A percentile compares a stretch with the other conserved stretches of the same genome.
Evolutionary conservation across 352 stramenopile species (phyloP).

Genomic region (Phytophthora chlamydospora): DNA sequence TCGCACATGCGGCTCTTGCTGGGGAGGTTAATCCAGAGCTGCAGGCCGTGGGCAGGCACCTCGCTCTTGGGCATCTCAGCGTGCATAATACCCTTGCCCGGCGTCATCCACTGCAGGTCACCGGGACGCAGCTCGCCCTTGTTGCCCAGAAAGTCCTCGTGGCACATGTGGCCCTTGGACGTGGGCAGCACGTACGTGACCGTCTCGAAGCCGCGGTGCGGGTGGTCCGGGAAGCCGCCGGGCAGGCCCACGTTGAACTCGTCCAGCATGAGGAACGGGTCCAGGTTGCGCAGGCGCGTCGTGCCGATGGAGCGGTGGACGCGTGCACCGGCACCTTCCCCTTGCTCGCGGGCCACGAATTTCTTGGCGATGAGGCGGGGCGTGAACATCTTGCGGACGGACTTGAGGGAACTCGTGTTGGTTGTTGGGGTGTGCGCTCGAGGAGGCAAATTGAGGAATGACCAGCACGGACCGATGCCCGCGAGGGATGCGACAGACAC

Average conservation of each 20-base stretch:
- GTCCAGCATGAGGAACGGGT: slow-evolving; percentile 63
- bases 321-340: slow-evolving; percentile 42
- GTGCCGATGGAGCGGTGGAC: slow-evolving; percentile 51
- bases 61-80: slow-evolving; percentile 51
- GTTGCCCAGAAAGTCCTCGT: slow-evolving; percentile 82
- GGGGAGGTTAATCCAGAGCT: slow-evolving; percentile 65
- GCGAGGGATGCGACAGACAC: background rate
- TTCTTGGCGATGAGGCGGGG: slow-evolving; percentile 34
- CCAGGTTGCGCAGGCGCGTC: slow-evolving; percentile 35
- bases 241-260: slow-evolving; percentile 52
- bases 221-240: slow-evolving; percentile 89
- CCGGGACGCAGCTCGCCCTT: slow-evolving; percentile 47
- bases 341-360: slow-evolving; percentile 41
- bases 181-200: slow-evolving; percentile 86
- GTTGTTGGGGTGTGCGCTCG: slow-evolving; percentile 1
- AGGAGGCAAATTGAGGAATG: slow-evolving; percentile 22
- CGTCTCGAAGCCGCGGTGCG: slow-evolving; percentile 91
- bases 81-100: slow-evolving; percentile 55
- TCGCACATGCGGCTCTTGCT: slow-evolving; percentile 44
- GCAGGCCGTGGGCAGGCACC: slow-evolving; percentile 41
- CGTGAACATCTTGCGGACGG: slow-evolving; percentile 34
- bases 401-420: slow-evolving; percentile 27
- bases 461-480: background rate
- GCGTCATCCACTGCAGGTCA: slow-evolving; percentile 66
- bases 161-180: slow-evolving; percentile 77